Evolutionary conservation across 2,329 filamentous ascomycete genomes (phyloP), one percentile per base, ranked within the genome.

Genomic region (Pseudonectria foliicola): DNA sequence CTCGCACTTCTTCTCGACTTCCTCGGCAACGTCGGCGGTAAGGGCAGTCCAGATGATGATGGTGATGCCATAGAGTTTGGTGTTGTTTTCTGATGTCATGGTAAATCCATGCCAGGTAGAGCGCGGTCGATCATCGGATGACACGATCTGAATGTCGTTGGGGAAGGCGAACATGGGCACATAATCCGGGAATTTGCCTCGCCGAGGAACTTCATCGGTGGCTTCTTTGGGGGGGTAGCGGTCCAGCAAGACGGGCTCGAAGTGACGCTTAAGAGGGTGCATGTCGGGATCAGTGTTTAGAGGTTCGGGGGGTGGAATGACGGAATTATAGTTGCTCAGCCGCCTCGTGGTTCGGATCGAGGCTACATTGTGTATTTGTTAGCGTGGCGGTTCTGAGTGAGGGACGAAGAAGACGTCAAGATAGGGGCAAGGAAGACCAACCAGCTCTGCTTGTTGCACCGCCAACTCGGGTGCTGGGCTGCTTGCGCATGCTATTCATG

Each of bases 91-190:
- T 14, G 83, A 84, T 3, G 92, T 98, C 92, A 98, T 96, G 43
- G 87, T 89, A 56, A 98, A 98, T 31, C 92, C 92, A 62, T 98
- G 92, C 92, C 92, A 98, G 15, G 89, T 95, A n/a, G 92, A 90
- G 42, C 88, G 75, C 1, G 92, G 92, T 42, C 89, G 76, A 57
- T 95, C 87, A 54, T 98, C 92, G 2, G 89, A 89, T 2, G 92
- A 95, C 8, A 96, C 86, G 34, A 98, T 92, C 44, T 88, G 88
- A 50, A 98, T 92, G 59, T 98, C 92, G 61, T 96, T 95, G 29
- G 92, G 92, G 53, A 96, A 98, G 35, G 92, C 89, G 61, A 98
- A 98, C 92, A 98, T 96, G 37, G 92, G 92, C 13, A 98, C 87
- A 53, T 95, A 98, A 56, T 98, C 92, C 1, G 92, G 92, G 55